phyloP scores from a whole-genome alignment of 2,329 filamentous ascomycete species.

The Lasiodiplodia theobromae region DNA sequence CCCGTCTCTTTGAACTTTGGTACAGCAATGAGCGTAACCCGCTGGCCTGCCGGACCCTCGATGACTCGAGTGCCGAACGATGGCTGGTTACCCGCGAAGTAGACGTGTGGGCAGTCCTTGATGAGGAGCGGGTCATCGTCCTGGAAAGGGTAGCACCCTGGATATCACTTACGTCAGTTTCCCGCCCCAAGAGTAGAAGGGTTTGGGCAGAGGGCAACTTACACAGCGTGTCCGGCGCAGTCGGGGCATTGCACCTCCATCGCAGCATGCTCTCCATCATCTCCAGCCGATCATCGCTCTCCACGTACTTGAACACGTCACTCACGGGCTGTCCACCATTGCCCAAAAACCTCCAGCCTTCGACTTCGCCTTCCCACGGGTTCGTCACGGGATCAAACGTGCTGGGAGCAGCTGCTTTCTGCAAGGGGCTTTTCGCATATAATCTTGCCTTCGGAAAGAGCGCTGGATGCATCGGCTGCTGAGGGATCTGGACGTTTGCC shows the following conservation, averaged over 20 bases:
- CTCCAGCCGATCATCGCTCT: slow-evolving; percentile 67
- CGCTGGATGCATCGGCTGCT: slow-evolving; percentile 90
- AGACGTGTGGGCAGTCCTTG: slow-evolving; percentile 84
- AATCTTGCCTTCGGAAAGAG: slow-evolving; percentile 81
- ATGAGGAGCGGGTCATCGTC: slow-evolving; percentile 91
- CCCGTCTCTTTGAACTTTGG: slow-evolving; percentile 81
- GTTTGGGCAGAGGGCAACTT: slow-evolving; percentile 50
- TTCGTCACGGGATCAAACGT: slow-evolving; percentile 94
- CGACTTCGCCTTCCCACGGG: slow-evolving; percentile 88
- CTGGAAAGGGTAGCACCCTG: slow-evolving; percentile 96
- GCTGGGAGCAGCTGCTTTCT: slow-evolving; percentile 54
- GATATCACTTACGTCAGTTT: not conserved
- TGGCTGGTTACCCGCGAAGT: slow-evolving; percentile 86
- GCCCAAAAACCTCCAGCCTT: slow-evolving; percentile 86
- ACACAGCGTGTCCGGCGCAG: slow-evolving; percentile 95
- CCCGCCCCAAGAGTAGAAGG: not conserved
- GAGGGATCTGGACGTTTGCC: slow-evolving; percentile 86
- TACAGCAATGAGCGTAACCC: slow-evolving; percentile 79
- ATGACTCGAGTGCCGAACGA: slow-evolving; percentile 76
- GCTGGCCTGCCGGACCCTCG: slow-evolving; percentile 69
- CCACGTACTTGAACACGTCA: slow-evolving; percentile 89
- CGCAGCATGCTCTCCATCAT: slow-evolving; percentile 96
- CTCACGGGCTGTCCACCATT: slow-evolving; percentile 92
- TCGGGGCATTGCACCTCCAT: slow-evolving; percentile 91
- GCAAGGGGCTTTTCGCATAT: slow-evolving; percentile 64